Evolutionary conservation across 495 filamentous ascomycete species (phyloP).

Genomic region (Talaromyces thailandensis): DNA sequence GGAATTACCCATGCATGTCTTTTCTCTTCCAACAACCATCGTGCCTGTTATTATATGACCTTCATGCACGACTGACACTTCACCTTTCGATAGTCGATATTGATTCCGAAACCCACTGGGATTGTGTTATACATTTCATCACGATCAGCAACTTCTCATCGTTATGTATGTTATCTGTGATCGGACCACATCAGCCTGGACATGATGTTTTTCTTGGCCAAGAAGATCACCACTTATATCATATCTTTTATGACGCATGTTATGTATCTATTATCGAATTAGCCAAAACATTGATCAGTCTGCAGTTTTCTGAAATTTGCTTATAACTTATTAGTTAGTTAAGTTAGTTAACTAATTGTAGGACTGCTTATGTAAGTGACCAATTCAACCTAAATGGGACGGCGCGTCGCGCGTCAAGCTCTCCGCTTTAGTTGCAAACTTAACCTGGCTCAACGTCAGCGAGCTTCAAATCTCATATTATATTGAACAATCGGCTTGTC

Average conservation of each 20-base stretch:
- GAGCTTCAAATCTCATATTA: background rate
- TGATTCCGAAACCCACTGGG: background rate
- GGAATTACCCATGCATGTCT: background rate
- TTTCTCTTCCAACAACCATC: background rate
- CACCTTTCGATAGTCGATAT: background rate
- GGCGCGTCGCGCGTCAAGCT: constrained; percentile 21
- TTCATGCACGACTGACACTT: background rate
- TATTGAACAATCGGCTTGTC: background rate
- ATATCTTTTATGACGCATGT: background rate
- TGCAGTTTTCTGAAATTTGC: background rate
- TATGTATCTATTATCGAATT: constrained; percentile 1
- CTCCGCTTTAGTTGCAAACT: background rate
- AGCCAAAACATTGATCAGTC: background rate
- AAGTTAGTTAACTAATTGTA: no score
- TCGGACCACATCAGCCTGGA: background rate
- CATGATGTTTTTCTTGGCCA: background rate
- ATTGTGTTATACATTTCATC: background rate
- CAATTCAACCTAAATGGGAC: constrained; percentile 6
- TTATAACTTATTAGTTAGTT: no score
- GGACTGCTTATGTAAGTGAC: constrained; percentile 18
- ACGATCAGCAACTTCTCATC: background rate
- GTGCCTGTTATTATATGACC: background rate
- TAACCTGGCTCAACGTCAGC: background rate
- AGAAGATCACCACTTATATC: background rate
- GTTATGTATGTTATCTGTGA: constrained; percentile 1